phyloP scores from a whole-genome alignment of 2,329 filamentous ascomycete genomes.

The Chalaropsis thielavioides region DNA sequence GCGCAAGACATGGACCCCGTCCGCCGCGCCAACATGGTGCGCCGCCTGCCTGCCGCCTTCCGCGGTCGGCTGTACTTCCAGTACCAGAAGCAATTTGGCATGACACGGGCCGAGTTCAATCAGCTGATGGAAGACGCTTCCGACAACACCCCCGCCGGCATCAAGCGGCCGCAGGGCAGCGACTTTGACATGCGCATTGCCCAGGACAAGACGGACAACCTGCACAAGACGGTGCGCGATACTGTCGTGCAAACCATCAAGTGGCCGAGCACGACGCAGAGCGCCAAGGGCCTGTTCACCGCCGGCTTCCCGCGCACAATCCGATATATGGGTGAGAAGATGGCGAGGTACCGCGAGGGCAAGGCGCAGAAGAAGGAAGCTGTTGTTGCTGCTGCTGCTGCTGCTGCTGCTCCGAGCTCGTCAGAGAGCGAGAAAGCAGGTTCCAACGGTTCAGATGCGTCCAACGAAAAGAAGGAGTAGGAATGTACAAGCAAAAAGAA shows the following conservation, averaged over 20 bases:
- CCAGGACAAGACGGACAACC: slow-evolving; percentile 46
- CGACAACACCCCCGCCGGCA: slow-evolving; percentile 53
- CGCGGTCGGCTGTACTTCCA: slow-evolving; percentile 83
- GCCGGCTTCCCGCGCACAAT: slow-evolving; percentile 55
- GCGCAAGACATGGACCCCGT: slow-evolving; percentile 85
- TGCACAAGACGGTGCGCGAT: slow-evolving; percentile 55
- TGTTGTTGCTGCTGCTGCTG: background rate
- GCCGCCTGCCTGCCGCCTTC: slow-evolving; percentile 75
- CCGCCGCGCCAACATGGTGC: slow-evolving; percentile 90
- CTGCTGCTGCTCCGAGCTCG: background rate
- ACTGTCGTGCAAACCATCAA: slow-evolving; percentile 78
- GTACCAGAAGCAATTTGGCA: slow-evolving; percentile 80
- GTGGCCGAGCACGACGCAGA: slow-evolving; percentile 86
- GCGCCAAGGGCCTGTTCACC: slow-evolving; percentile 68
- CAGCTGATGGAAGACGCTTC: slow-evolving; percentile 65
- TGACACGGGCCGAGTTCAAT: slow-evolving; percentile 71
- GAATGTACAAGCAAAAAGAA: background rate
- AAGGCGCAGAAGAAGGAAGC: slow-evolving; percentile 21
- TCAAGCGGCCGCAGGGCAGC: slow-evolving; percentile 63
- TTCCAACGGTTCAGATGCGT: background rate
- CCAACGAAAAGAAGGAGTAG: background rate
- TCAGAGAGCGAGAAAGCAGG: background rate
- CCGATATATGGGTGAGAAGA: slow-evolving; percentile 74
- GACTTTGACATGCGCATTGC: slow-evolving; percentile 79
- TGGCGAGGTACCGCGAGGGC: slow-evolving; percentile 45